phyloP scores from a whole-genome alignment of 2,329 filamentous ascomycete genomes.

The Colletotrichum limetticola region DNA sequence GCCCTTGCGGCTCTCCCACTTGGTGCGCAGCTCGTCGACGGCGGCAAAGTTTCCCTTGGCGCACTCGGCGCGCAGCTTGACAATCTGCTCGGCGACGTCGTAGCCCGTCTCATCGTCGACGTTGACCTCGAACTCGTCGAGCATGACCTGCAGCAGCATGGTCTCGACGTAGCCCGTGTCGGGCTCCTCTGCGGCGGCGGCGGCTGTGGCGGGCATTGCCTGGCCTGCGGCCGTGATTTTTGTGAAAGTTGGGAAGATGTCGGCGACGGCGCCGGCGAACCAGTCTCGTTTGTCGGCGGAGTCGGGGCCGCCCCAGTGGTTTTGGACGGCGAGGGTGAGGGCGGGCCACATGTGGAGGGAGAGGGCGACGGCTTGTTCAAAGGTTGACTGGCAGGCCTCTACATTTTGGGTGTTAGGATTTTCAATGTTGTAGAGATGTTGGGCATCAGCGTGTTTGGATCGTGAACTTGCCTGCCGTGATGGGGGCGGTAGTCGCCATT shows the following conservation, averaged over 20 bases:
- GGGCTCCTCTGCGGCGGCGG: constrained; percentile 57
- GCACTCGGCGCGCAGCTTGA: constrained; percentile 73
- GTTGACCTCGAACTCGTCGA: constrained; percentile 94
- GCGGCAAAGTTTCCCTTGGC: constrained; percentile 73
- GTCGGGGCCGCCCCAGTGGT: constrained; percentile 88
- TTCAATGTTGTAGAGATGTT: too few relatives aligned
- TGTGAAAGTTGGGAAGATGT: constrained; percentile 79
- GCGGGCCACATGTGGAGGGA: constrained; percentile 88
- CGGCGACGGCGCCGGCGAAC: constrained; percentile 89
- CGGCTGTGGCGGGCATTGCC: constrained; percentile 37
- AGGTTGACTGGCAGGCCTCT: constrained; percentile 61
- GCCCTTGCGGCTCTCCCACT: constrained; percentile 71
- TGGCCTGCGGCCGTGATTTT: constrained; percentile 44
- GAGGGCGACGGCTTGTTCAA: constrained; percentile 90
- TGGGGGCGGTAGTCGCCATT: constrained; percentile 31
- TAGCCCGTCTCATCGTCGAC: constrained; percentile 89
- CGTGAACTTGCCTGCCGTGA: constrained; percentile 29
- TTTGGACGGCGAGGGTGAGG: constrained; percentile 86
- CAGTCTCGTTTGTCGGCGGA: constrained; percentile 92
- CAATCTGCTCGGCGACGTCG: constrained; percentile 77
- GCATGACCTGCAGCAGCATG: constrained; percentile 88
- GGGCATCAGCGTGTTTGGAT: too few relatives aligned
- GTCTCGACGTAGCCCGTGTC: constrained; percentile 85
- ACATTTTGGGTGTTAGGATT: background rate
- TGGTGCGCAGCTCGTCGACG: constrained; percentile 70